Base-by-base conservation (phyloP, 1,284 basidiomycete species). In the Cutaneotrichosporon arboriforme region DNA sequence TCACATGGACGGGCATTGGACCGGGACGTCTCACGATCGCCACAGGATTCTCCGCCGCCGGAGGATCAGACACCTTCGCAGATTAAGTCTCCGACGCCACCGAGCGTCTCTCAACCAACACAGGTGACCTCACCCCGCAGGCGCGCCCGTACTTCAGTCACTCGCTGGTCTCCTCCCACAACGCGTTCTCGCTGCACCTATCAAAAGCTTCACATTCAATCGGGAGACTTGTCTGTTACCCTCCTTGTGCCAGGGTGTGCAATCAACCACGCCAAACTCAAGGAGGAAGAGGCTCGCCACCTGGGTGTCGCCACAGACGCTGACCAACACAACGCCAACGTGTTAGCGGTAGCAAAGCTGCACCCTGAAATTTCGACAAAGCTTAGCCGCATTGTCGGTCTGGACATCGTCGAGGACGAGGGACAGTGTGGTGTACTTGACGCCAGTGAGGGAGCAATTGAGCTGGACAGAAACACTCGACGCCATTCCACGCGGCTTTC, bases 171-270 rank as follows among this genome's bases (percentile, higher is more conserved):
- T 15, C 14, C 40, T 13, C 40, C 40, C 9, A 17, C 7, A 5
- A 41, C 40, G 13, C 40, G 40, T 8, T 67, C 66, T 1, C 65
- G 66, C 26, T 72, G 69, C 51, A 55, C 41, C 23, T 69, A 69
- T 49, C 59, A 65, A 38, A 68, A 69, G 45, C 52, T 69, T 3
- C 54, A 52, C 3, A 43, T 71, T 3, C 20, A 44, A 4, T 60
- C 61, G 14, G 55, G 60, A 13, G 66, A 59, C 8, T 38, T 63
- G 14, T 46, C 55, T 7, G 65, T 63, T 4, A 54, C 61, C n/a
- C 51, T 72, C 2, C 54, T 72, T 9, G 66, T 62, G 2, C 69
- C 69, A 1, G 64, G 65, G 37, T 72, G 69, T 39, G 53, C 66
- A 7, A 40, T 68, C 15, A 52, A 55, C 20, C 60, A 63, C 21